These are phyloP conservation scores for Boletus pseudopeckii DNA, from an alignment of 768 basidiomycete species.

Conservation along the genomic window DNA sequence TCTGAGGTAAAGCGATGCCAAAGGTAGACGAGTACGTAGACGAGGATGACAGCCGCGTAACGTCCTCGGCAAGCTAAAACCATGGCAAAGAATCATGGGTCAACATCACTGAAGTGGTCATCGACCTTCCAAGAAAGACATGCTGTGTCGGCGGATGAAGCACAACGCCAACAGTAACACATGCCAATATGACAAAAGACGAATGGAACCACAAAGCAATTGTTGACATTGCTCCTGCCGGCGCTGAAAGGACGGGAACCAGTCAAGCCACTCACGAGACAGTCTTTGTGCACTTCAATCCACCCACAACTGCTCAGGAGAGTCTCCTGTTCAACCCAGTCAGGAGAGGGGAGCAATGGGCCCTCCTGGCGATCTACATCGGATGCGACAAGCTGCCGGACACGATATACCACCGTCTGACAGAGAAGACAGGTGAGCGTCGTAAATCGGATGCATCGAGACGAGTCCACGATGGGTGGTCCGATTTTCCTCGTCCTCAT, in stretches of 20 bases:
- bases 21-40: constrained; percentile 44
- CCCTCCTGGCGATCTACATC: constrained; percentile 62
- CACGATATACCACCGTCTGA: constrained; percentile 62
- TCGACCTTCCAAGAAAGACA: constrained; percentile 1
- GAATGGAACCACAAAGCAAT: constrained; percentile 2
- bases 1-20: constrained; percentile 41
- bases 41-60: constrained; percentile 34
- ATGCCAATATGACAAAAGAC: not conserved
- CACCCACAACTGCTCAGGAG: constrained; percentile 67
- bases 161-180: not conserved
- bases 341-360: constrained; percentile 64
- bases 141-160: constrained; percentile 9
- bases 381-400: constrained; percentile 53
- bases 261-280: constrained; percentile 53
- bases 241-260: not conserved
- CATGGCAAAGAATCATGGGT: constrained; percentile 13
- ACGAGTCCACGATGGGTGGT: constrained; percentile 40
- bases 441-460: constrained; percentile 55
- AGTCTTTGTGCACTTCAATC: constrained; percentile 66
- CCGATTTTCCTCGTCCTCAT: constrained; percentile 55
- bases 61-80: constrained; percentile 26
- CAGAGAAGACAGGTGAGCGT: constrained; percentile 70
- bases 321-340: constrained; percentile 73
- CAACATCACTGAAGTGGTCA: constrained; percentile 6
- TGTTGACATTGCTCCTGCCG: not conserved